Evolutionary conservation across 2,329 filamentous ascomycete species (phyloP), one percentile per base, ranked within the genome.

Genomic region (Zalaria obscura): DNA sequence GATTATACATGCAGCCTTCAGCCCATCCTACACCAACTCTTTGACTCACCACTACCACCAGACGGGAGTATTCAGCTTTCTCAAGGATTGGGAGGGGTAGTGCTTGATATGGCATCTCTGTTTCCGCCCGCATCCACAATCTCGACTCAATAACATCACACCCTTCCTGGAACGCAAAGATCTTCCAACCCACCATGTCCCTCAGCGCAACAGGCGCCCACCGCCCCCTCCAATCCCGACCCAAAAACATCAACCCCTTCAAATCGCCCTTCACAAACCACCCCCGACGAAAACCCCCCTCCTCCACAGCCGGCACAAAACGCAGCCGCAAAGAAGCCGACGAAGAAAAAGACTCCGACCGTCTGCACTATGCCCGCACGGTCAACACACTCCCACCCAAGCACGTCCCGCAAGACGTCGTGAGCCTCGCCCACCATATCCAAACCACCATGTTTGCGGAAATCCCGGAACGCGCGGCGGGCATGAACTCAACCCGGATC

Each of bases 401-500:
- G 39, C 75, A 80, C 55, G 71, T 79, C 1, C 67, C 75, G 0
- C 78, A 83, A 54, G 76, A 77, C 45, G 52, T 59, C 1, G 27
- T 52, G 5, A 49, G 46, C 27, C 48, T 65, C 25, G 75, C 85
- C 54, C 64, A 70, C 40, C 73, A 79, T 57, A 72, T 80, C 39
- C 72, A 70, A 32, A 59, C 55, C 18, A 66, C 62, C 51, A 83
- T 81, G 72, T 86, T 84, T 62, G 70, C 68, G 33, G 62, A 71
- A 1, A 63, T 85, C 7, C 80, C 80, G 3, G 65, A 69, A 18
- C 62, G 61, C 36, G 63, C 63, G 5, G 64, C 70, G 0, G 79
- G 80, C 25, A 76, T 86, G 69, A 73, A 68, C 49, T 78, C 76
- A 4, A 72, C 70, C 18, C 67, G 77, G 7, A 75, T 77, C 9